phyloP scores from a whole-genome alignment of 2,329 filamentous ascomycete genomes.

The Aspergillus sp. region DNA sequence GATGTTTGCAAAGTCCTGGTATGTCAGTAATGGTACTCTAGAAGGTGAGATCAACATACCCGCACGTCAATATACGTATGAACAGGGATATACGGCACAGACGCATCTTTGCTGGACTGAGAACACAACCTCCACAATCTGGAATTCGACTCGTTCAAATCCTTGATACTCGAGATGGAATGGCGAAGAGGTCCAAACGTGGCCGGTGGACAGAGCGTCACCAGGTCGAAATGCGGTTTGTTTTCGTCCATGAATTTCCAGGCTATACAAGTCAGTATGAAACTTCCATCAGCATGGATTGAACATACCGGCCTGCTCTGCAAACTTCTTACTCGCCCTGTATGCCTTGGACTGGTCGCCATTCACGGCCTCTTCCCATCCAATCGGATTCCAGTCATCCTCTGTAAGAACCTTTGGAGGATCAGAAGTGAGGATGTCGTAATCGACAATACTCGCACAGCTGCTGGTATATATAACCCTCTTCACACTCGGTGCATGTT shows the following conservation, averaged over 20 bases:
- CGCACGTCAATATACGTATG: background rate
- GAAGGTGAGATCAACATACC: background rate
- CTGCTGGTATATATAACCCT: slow-evolving; percentile 8
- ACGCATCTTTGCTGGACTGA: background rate
- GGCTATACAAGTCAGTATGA: background rate
- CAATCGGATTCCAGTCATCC: slow-evolving; percentile 1
- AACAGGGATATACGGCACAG: background rate
- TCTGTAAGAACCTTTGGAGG: slow-evolving; percentile 3
- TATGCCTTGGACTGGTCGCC: slow-evolving; percentile 1
- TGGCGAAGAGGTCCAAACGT: background rate
- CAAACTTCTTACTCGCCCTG: background rate
- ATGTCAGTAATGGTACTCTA: too few species aligned
- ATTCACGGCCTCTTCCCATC: background rate
- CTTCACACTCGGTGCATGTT: slow-evolving; percentile 6
- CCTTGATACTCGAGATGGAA: background rate
- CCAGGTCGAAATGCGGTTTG: background rate
- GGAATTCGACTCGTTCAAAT: slow-evolving; percentile 2
- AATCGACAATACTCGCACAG: slow-evolving; percentile 8
- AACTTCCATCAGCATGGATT: too few species aligned
- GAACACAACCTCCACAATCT: background rate
- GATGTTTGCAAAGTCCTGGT: background rate
- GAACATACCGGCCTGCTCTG: background rate
- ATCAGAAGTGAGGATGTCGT: slow-evolving; percentile 5
- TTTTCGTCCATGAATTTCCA: background rate
- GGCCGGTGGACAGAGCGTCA: background rate